Evolutionary conservation across 768 basidiomycete species (phyloP).

Genomic region (Amanita pseudoporphyria): DNA sequence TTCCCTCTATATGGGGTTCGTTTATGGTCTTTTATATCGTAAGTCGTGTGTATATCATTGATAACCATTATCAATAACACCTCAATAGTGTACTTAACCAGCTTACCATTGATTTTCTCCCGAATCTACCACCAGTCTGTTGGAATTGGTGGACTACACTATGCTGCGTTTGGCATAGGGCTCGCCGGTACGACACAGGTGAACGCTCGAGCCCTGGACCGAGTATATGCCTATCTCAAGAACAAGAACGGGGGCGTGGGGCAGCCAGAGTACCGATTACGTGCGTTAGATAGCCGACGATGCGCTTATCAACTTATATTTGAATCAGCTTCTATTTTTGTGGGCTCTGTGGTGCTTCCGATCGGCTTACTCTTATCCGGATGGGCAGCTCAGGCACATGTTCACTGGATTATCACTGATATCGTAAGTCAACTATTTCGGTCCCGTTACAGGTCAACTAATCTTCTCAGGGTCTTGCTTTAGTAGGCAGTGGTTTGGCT

Average conservation of each 20-base stretch:
- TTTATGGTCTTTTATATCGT: constrained; percentile 58
- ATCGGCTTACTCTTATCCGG: constrained; percentile 60
- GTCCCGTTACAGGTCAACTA: background rate
- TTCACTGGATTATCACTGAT: constrained; percentile 67
- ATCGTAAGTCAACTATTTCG: constrained; percentile 33
- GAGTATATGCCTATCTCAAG: constrained; percentile 39
- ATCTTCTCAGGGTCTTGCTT: constrained; percentile 37
- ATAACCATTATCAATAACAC: background rate
- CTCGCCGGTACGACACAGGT: constrained; percentile 40
- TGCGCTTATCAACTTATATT: background rate
- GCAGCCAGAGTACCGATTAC: constrained; percentile 40
- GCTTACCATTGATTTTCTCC: constrained; percentile 49
- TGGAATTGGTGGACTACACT: constrained; percentile 60
- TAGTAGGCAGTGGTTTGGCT: constrained; percentile 49
- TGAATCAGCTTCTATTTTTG: constrained; percentile 43
- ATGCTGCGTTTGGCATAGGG: constrained; percentile 63
- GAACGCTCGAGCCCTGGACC: constrained; percentile 50
- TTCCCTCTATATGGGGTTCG: constrained; percentile 58
- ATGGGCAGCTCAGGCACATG: constrained; percentile 48
- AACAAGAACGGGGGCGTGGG: constrained; percentile 37
- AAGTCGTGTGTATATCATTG: constrained; percentile 15
- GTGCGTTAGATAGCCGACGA: constrained; percentile 19
- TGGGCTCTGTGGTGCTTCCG: constrained; percentile 51
- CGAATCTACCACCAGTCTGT: constrained; percentile 40
- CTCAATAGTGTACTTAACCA: constrained; percentile 52